These are phyloP conservation scores for Wickerhamomyces strasburgensis DNA, from an alignment of 805 yeast genomes.

Conservation along the genomic window DNA sequence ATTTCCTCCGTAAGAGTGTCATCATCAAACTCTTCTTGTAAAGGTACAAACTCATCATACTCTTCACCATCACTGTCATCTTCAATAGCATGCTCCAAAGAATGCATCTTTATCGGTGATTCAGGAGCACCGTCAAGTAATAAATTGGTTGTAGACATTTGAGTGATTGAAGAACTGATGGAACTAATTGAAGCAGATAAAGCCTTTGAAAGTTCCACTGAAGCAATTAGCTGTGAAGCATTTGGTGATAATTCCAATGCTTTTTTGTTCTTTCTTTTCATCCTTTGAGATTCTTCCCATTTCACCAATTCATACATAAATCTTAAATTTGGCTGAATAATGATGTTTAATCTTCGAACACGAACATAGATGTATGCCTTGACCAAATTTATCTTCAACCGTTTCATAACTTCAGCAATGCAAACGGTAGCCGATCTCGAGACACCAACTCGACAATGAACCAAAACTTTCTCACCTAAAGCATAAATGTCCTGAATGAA, in stretches of 20 bases:
- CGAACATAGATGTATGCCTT: conserved; percentile 85
- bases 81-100: background rate
- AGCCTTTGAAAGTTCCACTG: conserved; percentile 6
- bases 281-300: conserved; percentile 42
- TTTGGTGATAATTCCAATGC: conserved; percentile 1
- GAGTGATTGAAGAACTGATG: conserved; percentile 10
- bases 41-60: conserved; percentile 12
- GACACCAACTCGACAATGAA: conserved; percentile 95
- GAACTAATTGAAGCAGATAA: conserved; percentile 13
- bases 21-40: conserved; percentile 14
- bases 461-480: conserved; percentile 50
- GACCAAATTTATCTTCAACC: conserved; percentile 61
- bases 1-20: conserved; percentile 16
- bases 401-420: conserved; percentile 88
- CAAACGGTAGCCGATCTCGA: conserved; percentile 93
- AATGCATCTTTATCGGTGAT: background rate
- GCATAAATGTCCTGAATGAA: conserved; percentile 55
- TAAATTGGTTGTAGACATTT: conserved; percentile 9
- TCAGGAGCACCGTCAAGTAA: conserved; percentile 3
- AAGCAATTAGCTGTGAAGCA: background rate
- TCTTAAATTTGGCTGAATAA: conserved; percentile 89
- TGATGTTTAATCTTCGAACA: conserved; percentile 82
- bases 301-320: conserved; percentile 87
- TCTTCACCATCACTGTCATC: conserved; percentile 7
- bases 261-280: conserved; percentile 4